Evolutionary conservation across 148 eudicot genomes (phyloP).

Genomic region (Pouteria glomerata): DNA sequence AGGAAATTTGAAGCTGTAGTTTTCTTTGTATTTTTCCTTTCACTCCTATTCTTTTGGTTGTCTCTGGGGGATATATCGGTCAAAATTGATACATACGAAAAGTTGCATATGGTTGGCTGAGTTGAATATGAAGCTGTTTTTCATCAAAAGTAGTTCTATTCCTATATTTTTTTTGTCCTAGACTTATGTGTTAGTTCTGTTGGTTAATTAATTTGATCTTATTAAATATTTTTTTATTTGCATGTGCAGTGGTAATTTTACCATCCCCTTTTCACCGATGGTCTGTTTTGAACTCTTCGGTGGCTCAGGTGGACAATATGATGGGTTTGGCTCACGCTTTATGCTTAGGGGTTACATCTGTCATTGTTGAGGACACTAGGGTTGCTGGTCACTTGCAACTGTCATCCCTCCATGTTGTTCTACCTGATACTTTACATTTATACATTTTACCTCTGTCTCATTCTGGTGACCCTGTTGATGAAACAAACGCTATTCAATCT

Average conservation of each 20-base stretch:
- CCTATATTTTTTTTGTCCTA: not conserved
- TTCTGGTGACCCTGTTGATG: slow-evolving; percentile 57
- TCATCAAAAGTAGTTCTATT: not conserved
- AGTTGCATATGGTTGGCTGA: not conserved
- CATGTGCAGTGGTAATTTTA: slow-evolving; percentile 51
- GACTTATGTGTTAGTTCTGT: not conserved
- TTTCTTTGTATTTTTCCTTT: not conserved
- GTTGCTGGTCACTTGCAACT: slow-evolving; percentile 75
- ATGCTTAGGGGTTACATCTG: slow-evolving; percentile 61
- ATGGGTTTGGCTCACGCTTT: slow-evolving; percentile 52
- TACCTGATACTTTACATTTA: slow-evolving; percentile 62
- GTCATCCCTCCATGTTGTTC: slow-evolving; percentile 76
- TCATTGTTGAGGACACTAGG: slow-evolving; percentile 76
- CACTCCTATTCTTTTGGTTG: not conserved
- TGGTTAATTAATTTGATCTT: slow-evolving; percentile 1
- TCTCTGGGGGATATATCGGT: too few species aligned
- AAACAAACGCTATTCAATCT: slow-evolving; percentile 42
- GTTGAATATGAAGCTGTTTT: not conserved
- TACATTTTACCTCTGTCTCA: slow-evolving; percentile 55
- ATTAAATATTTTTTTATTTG: slow-evolving; percentile 5
- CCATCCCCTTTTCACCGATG: slow-evolving; percentile 83
- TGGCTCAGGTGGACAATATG: slow-evolving; percentile 52
- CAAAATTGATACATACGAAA: not conserved
- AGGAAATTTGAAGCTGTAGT: not conserved
- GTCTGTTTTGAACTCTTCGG: slow-evolving; percentile 63